Conservation (phyloP, 345 rosid genomes). For the Sisymbrium altissimum region DNA sequence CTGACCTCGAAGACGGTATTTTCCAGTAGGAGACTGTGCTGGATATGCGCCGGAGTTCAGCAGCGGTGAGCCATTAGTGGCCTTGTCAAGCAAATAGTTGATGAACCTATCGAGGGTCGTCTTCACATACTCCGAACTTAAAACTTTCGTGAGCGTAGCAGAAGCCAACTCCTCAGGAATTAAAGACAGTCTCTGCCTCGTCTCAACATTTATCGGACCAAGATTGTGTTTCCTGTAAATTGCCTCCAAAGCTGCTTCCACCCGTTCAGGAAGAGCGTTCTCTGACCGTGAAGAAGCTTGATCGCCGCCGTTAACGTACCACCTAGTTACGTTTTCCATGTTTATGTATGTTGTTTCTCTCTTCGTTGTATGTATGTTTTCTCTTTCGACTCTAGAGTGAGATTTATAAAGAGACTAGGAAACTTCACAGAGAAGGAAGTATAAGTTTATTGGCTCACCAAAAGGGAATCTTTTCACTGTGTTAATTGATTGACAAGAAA, state of each 20-base stretch:
- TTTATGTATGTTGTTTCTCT: not conserved
- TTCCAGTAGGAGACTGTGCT: not conserved
- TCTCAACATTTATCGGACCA: conserved; percentile 18
- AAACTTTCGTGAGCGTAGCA: conserved; percentile 10
- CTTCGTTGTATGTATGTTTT: not conserved
- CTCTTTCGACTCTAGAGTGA: not conserved
- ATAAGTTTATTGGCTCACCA: not conserved
- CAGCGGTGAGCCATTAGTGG: not conserved
- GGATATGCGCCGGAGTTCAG: not conserved
- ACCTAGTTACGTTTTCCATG: not conserved
- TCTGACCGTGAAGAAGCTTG: conserved; percentile 12
- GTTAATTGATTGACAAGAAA: too few relatives aligned
- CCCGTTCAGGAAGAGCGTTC: conserved; percentile 28
- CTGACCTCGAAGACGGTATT: conserved; percentile 10
- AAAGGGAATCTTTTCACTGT: too few relatives aligned
- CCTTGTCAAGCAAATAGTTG: not conserved
- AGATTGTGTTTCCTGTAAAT: conserved; percentile 36
- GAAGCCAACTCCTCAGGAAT: conserved; percentile 38
- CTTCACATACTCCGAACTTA: not conserved
- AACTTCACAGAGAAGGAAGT: not conserved
- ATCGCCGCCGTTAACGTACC: not conserved
- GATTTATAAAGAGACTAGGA: not conserved
- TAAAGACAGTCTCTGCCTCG: conserved; percentile 34
- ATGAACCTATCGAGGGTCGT: conserved; percentile 26
- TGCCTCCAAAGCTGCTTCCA: conserved; percentile 32